These are phyloP conservation scores for Tephrocybe sp. DNA, from an alignment of 768 basidiomycete species.

Conservation along the genomic window DNA sequence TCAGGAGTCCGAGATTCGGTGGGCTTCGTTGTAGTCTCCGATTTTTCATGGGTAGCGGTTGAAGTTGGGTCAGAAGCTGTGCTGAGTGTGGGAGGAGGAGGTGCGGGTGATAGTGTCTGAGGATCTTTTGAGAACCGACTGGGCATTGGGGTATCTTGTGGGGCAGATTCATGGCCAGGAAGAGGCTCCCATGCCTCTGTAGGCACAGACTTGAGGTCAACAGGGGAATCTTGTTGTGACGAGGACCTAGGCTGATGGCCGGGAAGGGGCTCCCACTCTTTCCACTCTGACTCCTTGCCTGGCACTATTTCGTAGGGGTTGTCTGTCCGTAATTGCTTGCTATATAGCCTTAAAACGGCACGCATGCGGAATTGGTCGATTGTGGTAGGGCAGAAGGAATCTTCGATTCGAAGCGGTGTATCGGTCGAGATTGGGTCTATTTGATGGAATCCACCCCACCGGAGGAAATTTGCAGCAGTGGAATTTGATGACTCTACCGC, in stretches of 20 bases:
- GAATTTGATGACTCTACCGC: background rate
- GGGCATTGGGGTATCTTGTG: conserved; percentile 13
- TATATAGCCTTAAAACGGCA: conserved; percentile 23
- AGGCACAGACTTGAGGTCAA: background rate
- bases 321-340: conserved; percentile 13
- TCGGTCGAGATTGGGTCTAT: conserved; percentile 27
- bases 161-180: conserved; percentile 10
- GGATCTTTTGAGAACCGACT: background rate
- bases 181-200: conserved; percentile 21
- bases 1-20: background rate
- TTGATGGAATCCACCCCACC: conserved; percentile 37
- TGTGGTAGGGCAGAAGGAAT: conserved; percentile 20
- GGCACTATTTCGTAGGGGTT: conserved; percentile 26
- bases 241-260: conserved; percentile 2
- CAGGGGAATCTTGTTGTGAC: conserved; percentile 10
- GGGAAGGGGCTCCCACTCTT: conserved; percentile 19
- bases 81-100: background rate
- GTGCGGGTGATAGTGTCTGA: background rate
- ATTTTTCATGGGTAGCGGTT: background rate
- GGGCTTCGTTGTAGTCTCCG: background rate
- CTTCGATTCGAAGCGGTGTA: conserved; percentile 18
- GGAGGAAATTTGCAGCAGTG: conserved; percentile 21
- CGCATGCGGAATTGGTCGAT: conserved; percentile 30
- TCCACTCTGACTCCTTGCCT: background rate
- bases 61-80: background rate